Evolutionary conservation across 1,284 basidiomycete species (phyloP), one percentile per base, ranked within the genome.

Genomic region (Chalciporus sp.): DNA sequence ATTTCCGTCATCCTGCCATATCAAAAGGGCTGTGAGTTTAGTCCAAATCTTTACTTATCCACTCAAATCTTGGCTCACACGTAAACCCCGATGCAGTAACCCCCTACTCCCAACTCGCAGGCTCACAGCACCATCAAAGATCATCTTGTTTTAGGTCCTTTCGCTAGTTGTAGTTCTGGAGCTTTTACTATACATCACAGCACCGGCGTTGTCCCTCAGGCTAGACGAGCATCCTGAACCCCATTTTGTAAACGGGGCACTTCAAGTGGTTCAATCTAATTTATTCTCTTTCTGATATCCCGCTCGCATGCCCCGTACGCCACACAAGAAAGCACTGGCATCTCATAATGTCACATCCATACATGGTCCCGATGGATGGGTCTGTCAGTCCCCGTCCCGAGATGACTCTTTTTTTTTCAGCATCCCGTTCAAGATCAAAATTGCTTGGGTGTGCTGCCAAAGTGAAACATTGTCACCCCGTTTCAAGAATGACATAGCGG

Each of bases 1-100:
- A 65, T 65, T 65, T 65, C 66, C 58, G 65, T 61, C 53, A 62
- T 61, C 53, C 49, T 53, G 27, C 52, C 29, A 47, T 48, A 52
- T 37, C 46, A 46, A 53, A 37, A 51, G 33, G 48, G 47, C 52
- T 53, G 55, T 48, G 46, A 35, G 43, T 52, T 54, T 52, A 49
- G 58, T 47, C 48, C 43, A 23, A 23, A 19, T 43, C 42, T 49
- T 49, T 26, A 17, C 53, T 47, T 35, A 42, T 49, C 42, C 59
- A 51, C n/a, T 10, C 20, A 20, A 7, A 26, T 42, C 42, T 43
- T 20, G 42, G 19, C 45, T 53, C 57, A 63, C 62, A 65, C 63
- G 66, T 69, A 65, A 65, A 66, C 49, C 49, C 64, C 63, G 64
- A 60, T 62, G 6, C 27, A 44, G 14, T 17, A 37, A 39, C 48